phyloP scores from a whole-genome alignment of 768 basidiomycete genomes.

The Leccinellum albellum region DNA sequence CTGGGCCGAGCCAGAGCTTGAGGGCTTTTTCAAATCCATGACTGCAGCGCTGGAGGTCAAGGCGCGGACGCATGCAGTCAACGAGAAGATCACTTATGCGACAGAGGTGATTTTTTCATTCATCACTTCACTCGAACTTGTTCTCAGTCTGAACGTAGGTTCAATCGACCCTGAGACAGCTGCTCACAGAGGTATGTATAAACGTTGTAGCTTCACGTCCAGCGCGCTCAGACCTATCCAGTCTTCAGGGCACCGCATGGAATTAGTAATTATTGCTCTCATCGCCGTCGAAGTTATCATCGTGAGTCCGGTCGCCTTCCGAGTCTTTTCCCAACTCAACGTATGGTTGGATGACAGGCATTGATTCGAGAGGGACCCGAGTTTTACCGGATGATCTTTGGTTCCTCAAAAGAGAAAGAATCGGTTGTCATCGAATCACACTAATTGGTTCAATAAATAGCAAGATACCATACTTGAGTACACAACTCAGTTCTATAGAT shows the following conservation, averaged over 20 bases:
- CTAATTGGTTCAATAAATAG: background rate
- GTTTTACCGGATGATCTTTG: conserved; percentile 53
- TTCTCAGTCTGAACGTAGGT: conserved; percentile 39
- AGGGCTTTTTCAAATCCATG: conserved; percentile 83
- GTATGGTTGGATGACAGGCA: conserved; percentile 40
- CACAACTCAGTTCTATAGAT: background rate
- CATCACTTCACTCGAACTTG: background rate
- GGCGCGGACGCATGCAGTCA: conserved; percentile 72
- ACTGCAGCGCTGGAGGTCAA: conserved; percentile 85
- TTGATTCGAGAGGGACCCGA: conserved; percentile 78
- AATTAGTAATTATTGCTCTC: conserved; percentile 89
- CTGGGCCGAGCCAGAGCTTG: conserved; percentile 90
- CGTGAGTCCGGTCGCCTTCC: conserved; percentile 40
- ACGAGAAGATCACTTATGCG: conserved; percentile 91
- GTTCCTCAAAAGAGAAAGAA: conserved; percentile 14
- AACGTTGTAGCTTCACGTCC: background rate
- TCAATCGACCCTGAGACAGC: conserved; percentile 84
- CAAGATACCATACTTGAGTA: background rate
- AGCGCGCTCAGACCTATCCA: conserved; percentile 28
- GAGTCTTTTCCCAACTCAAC: background rate
- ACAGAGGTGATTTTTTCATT: conserved; percentile 49
- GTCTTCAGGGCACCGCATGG: conserved; percentile 90
- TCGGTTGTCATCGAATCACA: background rate
- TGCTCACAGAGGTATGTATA: conserved; percentile 69
- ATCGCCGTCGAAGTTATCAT: conserved; percentile 95